Base-by-base conservation (phyloP, 257 asterid genomes). In the Prunella vulgaris region DNA sequence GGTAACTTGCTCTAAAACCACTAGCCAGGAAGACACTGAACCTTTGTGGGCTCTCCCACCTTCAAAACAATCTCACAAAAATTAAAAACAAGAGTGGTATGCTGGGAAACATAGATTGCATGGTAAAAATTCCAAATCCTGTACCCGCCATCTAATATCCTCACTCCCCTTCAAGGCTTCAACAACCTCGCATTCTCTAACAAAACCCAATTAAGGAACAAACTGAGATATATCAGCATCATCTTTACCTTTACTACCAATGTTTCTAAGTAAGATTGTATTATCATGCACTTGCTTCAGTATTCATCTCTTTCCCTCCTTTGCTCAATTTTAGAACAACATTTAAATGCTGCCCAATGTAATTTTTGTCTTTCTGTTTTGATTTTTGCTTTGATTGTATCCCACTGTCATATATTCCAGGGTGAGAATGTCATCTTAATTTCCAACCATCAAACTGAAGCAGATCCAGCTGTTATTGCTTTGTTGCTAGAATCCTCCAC, bases 381-480 rank as follows among this genome's bases (percentile, higher is more conserved):
- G 32, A 57, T 77, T 5, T 66, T 22, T 60, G 42, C 25, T 68
- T 46, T 68, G 72, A 60, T 71, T 25, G 53, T 53, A 42, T 57
- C 5, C 59, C 69, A 30, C 25, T 73, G 21, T 37, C 56, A 6
- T 77, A 57, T 24, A 69, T 81, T 68, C 72, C 89, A 94, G 99
- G 99, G 99, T 7, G 96, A 89, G 72, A 94, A 94, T 76, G 76
- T 94, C 59, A 84, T 94, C 72, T 78, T 94, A 72, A 87, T 94
- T 74, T 94, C 99, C 69, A 94, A 94, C 84, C 99, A 94, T 76
- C 99, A 94, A 87, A 82, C 93, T 60, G 99, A 94, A 89, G 99
- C 97, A 17, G 97, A 94, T 82, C 99, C 97, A 62, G 99, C 97
- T 52, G 74, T 91, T 76, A 82, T 94, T 49, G 89, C 97, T 27